These are phyloP conservation scores for Aspergillus alliaceus DNA, from an alignment of 2,329 filamentous ascomycete species.

Conservation along the genomic window DNA sequence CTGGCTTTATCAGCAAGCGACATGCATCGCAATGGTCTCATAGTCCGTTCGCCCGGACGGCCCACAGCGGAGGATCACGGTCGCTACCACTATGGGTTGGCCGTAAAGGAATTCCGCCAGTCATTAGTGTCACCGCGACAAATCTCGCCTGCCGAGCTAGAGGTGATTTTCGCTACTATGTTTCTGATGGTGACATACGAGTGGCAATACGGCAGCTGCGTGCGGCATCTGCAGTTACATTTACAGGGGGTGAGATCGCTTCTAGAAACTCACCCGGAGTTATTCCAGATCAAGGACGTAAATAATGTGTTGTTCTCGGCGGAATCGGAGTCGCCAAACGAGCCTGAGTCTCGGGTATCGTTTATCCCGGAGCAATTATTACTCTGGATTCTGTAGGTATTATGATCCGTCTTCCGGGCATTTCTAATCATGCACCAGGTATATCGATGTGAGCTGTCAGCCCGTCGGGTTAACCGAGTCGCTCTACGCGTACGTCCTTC, in stretches of 20 bases:
- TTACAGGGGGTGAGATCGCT: conserved; percentile 38
- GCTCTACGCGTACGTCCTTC: conserved; percentile 33
- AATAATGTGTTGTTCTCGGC: conserved; percentile 27
- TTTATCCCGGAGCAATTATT: conserved; percentile 39
- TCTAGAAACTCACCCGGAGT: conserved; percentile 33
- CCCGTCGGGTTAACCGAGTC: conserved; percentile 31
- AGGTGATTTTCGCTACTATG: conserved; percentile 37
- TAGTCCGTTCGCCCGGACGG: conserved; percentile 24
- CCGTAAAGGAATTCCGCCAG: conserved; percentile 39
- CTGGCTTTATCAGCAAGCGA: conserved; percentile 38
- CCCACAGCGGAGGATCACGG: conserved; percentile 32
- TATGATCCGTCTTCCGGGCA: not conserved
- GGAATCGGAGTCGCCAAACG: conserved; percentile 16
- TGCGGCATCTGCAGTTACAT: conserved; percentile 36
- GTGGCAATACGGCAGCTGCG: conserved; percentile 38
- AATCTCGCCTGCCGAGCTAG: conserved; percentile 29
- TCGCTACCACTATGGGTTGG: conserved; percentile 35
- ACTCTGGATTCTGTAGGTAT: conserved; percentile 35
- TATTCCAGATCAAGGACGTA: conserved; percentile 31
- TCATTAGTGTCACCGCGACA: conserved; percentile 29
- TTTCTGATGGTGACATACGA: conserved; percentile 39
- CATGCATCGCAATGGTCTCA: conserved; percentile 35
- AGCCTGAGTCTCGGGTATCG: conserved; percentile 22
- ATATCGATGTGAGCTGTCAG: conserved; percentile 30
- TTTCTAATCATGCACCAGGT: conserved; percentile 15